Evolutionary conservation across 176 grass and related monocot species (phyloP).

Genomic region (Lolium multiflorum): DNA sequence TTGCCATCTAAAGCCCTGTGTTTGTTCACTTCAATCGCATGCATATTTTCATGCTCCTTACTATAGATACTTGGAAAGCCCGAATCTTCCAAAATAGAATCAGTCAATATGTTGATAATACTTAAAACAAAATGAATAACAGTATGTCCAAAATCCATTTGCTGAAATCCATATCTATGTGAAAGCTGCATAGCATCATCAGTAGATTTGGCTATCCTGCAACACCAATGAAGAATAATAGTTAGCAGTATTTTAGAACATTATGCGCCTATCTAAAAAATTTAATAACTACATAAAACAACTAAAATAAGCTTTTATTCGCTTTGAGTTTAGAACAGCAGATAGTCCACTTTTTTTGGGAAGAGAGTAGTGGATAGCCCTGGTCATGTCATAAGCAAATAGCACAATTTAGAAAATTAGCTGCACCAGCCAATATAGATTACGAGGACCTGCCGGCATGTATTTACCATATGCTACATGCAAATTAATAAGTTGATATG

Average conservation of each 20-base stretch:
- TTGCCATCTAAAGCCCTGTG: constrained; percentile 49
- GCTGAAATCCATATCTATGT: constrained; percentile 56
- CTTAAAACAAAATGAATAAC: constrained; percentile 67
- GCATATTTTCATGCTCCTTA: constrained; percentile 47
- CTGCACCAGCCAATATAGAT: neutral
- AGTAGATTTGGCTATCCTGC: constrained; percentile 74
- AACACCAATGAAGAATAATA: constrained; percentile 30
- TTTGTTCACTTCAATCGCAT: constrained; percentile 39
- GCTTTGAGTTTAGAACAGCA: constrained; percentile 24
- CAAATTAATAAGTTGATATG: neutral
- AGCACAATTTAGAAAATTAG: neutral
- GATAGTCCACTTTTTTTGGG: neutral
- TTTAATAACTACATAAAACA: constrained; percentile 8
- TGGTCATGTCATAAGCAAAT: neutral
- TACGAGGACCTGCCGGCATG: neutral
- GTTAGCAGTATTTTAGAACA: constrained; percentile 31
- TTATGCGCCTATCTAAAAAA: neutral
- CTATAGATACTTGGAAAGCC: constrained; percentile 38
- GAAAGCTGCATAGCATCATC: constrained; percentile 81
- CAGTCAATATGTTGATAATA: constrained; percentile 60
- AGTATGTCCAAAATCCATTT: constrained; percentile 74
- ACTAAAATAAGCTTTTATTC: neutral
- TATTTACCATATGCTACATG: neutral
- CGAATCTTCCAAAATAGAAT: constrained; percentile 70
- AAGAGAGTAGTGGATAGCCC: neutral